These are phyloP conservation scores for Mytilinidion resinicola DNA, from an alignment of 495 filamentous ascomycete species.

Conservation along the genomic window DNA sequence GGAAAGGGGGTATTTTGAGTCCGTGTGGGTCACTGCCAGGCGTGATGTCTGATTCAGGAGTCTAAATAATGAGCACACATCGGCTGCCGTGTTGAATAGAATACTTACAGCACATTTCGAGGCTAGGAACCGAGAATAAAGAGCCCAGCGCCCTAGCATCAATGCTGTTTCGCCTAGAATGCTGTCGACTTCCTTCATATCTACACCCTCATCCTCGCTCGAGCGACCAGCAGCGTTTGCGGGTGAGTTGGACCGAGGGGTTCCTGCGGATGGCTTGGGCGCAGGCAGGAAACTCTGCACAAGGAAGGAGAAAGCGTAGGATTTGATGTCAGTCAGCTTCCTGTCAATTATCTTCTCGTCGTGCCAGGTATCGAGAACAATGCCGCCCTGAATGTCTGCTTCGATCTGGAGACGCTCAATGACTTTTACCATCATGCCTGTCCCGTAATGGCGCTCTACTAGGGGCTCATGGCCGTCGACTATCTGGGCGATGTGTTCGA, in stretches of 20 bases:
- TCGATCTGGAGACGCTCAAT: constrained; percentile 90
- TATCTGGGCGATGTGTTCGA: constrained; percentile 96
- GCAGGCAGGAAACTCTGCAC: constrained; percentile 86
- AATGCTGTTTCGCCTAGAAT: constrained; percentile 77
- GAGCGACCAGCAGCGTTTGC: constrained; percentile 47
- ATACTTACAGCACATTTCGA: constrained; percentile 68
- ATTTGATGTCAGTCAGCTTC: constrained; percentile 86
- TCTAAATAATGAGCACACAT: constrained; percentile 21
- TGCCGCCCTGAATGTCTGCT: constrained; percentile 95
- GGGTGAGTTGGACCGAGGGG: constrained; percentile 56
- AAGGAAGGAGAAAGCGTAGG: constrained; percentile 93
- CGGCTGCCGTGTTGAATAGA: neutral
- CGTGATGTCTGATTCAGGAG: constrained; percentile 21
- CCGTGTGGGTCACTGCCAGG: constrained; percentile 16
- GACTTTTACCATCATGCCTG: constrained; percentile 89
- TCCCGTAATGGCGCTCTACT: constrained; percentile 88
- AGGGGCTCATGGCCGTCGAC: constrained; percentile 83
- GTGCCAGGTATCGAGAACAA: constrained; percentile 89
- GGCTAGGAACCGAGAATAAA: constrained; percentile 84
- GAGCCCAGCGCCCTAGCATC: constrained; percentile 89
- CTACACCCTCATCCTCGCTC: constrained; percentile 82
- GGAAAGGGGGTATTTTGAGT: constrained; percentile 58
- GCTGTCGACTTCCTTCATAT: constrained; percentile 90
- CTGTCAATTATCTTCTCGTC: constrained; percentile 81
- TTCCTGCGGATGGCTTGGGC: constrained; percentile 38